These are phyloP conservation scores for Cladochytrium replicatum DNA, from an alignment of 192 early-diverging fungal genomes.

Conservation along the genomic window DNA sequence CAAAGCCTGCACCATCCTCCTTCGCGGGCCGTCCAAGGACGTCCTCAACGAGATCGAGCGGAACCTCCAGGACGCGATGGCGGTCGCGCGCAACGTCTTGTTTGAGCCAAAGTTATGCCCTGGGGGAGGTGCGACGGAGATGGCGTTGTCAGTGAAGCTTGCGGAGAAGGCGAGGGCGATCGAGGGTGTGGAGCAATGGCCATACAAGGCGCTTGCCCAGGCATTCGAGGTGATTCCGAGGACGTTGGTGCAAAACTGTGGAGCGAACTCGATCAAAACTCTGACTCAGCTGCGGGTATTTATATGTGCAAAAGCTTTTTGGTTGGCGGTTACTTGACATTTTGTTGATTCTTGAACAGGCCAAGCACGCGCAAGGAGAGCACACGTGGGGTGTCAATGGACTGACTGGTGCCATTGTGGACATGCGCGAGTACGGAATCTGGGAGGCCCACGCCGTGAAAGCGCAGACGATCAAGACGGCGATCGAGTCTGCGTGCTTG, in stretches of 20 bases:
- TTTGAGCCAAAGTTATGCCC: constrained; percentile 89
- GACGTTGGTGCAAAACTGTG: constrained; percentile 97
- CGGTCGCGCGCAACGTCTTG: constrained; percentile 94
- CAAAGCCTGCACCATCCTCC: constrained; percentile 95
- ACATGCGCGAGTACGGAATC: constrained; percentile 96
- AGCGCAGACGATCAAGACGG: constrained; percentile 98
- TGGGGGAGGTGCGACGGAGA: constrained; percentile 97
- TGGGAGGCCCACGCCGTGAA: constrained; percentile 99
- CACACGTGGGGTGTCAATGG: constrained; percentile 95
- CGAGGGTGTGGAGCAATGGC: constrained; percentile 90
- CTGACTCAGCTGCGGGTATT: constrained; percentile 76
- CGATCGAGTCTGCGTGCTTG: constrained; percentile 72
- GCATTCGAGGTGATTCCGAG: constrained; percentile 97
- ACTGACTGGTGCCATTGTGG: constrained; percentile 76
- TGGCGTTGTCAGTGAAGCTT: constrained; percentile 86
- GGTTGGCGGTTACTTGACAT: not conserved
- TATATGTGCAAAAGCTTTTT: not conserved
- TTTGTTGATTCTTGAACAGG: constrained; percentile 25
- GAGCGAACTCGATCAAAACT: constrained; percentile 94
- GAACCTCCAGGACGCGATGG: constrained; percentile 99
- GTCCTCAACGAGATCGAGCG: constrained; percentile 96
- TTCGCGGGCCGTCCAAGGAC: constrained; percentile 97
- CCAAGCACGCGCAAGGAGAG: constrained; percentile 85
- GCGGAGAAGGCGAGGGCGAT: constrained; percentile 82
- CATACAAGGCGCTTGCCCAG: constrained; percentile 89